Evolutionary conservation across 1,139 yeast genomes (phyloP).

Genomic region (Taphrina pruni): DNA sequence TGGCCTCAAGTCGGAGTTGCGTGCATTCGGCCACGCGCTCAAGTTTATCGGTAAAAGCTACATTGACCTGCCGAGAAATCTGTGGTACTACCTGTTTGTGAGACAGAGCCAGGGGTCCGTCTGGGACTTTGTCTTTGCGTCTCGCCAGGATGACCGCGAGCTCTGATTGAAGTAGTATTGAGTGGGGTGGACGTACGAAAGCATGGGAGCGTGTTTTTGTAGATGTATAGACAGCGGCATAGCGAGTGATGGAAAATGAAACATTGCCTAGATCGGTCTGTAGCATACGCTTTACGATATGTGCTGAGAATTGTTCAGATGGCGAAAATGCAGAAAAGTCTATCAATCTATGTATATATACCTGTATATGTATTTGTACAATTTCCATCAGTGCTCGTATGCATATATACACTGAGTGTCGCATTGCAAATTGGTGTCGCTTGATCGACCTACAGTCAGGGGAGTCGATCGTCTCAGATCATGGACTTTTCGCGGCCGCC

Average conservation of each 20-base stretch:
- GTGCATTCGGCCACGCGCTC: constrained; percentile 65
- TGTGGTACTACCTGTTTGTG: constrained; percentile 50
- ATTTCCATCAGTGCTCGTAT: too few species aligned
- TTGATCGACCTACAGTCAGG: too few species aligned
- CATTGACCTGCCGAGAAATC: constrained; percentile 66
- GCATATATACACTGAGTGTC: too few species aligned
- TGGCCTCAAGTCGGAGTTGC: constrained; percentile 55
- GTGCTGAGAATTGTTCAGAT: too few species aligned
- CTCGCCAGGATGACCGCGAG: constrained; percentile 18
- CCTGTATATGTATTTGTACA: not conserved
- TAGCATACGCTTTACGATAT: too few species aligned
- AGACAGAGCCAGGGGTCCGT: constrained; percentile 7
- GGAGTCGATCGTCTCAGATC: not conserved
- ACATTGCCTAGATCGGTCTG: too few species aligned
- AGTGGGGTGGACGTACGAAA: too few species aligned
- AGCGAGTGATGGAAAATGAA: not conserved
- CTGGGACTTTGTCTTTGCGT: constrained; percentile 23
- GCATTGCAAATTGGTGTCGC: too few species aligned
- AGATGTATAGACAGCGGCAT: not conserved
- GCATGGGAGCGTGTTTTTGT: too few species aligned
- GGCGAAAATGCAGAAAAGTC: not conserved
- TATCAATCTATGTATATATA: not conserved
- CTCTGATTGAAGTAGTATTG: not conserved
- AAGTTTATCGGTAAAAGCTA: constrained; percentile 71
- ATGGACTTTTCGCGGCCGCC: constrained; percentile 8